A percentile compares a stretch with the other conserved stretches of the same genome.
Conservation (phyloP, 139 green algal genomes). For the Closterium sp. region DNA sequence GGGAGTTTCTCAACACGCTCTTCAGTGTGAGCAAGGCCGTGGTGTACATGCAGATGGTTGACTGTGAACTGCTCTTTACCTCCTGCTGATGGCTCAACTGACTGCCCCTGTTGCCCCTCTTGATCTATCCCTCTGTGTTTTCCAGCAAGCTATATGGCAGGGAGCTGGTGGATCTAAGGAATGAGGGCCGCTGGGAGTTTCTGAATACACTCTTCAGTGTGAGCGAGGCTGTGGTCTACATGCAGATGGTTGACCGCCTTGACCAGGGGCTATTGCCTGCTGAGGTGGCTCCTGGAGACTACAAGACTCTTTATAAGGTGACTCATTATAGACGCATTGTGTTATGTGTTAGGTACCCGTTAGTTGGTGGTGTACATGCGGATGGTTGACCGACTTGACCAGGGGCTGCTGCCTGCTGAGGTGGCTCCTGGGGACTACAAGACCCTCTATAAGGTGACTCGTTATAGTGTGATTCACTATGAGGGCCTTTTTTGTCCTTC, state of each 20-base stretch:
- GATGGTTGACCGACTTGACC: constrained; percentile 86
- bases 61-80: too few relatives aligned
- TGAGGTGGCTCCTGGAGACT: constrained; percentile 58
- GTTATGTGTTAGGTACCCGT: neutral
- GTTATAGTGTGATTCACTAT: neutral
- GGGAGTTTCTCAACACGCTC: constrained; percentile 93
- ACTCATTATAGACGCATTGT: neutral
- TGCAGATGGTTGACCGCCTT: constrained; percentile 89
- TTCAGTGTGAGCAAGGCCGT: constrained; percentile 88
- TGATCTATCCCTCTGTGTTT: too few relatives aligned
- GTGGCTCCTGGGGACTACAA: constrained; percentile 62
- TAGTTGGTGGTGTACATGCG: constrained; percentile 6
- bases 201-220: constrained; percentile 96
- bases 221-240: constrained; percentile 87
- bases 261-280: constrained; percentile 57
- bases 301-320: constrained; percentile 70
- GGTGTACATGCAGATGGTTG: constrained; percentile 78
- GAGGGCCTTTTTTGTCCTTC: too few relatives aligned
- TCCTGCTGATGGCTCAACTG: too few relatives aligned
- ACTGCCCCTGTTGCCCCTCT: too few relatives aligned
- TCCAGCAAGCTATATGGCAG: too few relatives aligned
- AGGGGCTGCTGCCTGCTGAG: constrained; percentile 26
- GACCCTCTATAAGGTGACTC: constrained; percentile 64
- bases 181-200: constrained; percentile 82
- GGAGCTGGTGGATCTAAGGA: constrained; percentile 74